These are phyloP conservation scores for Leccinum pallidistipes DNA, from an alignment of 1,284 basidiomycete species.

Conservation along the genomic window DNA sequence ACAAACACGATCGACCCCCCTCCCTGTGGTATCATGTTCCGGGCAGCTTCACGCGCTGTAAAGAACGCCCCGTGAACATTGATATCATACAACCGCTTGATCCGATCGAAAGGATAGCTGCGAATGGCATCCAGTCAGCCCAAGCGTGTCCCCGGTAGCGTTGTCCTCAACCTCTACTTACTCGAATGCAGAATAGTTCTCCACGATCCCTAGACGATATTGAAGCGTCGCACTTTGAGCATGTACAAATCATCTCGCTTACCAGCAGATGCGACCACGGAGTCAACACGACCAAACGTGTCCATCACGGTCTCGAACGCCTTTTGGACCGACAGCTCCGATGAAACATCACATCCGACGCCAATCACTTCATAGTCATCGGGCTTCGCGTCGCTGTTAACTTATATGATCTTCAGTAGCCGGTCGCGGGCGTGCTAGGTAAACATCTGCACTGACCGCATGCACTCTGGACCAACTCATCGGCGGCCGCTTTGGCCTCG, in stretches of 20 bases:
- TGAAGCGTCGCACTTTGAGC: slow-evolving; percentile 3
- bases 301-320: slow-evolving; percentile 70
- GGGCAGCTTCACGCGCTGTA: slow-evolving; percentile 90
- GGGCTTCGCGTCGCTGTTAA: slow-evolving; percentile 57
- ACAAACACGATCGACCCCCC: slow-evolving; percentile 87
- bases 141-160: neutral
- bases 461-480: slow-evolving; percentile 64
- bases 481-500: slow-evolving; percentile 72
- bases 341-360: slow-evolving; percentile 86
- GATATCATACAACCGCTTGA: slow-evolving; percentile 85
- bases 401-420: slow-evolving; percentile 44
- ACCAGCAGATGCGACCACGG: slow-evolving; percentile 89
- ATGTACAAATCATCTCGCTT: slow-evolving; percentile 28
- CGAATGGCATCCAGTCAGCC: slow-evolving; percentile 6
- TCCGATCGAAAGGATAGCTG: slow-evolving; percentile 82
- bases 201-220: slow-evolving; percentile 68
- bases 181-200: slow-evolving; percentile 91
- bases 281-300: slow-evolving; percentile 83
- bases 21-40: slow-evolving; percentile 74
- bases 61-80: slow-evolving; percentile 94
- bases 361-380: slow-evolving; percentile 75
- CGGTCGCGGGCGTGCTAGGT: slow-evolving; percentile 12
- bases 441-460: slow-evolving; percentile 42
- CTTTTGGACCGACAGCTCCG: slow-evolving; percentile 75
- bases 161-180: slow-evolving; percentile 32